Percentiles rank a stretch among this genome's conserved stretches.
These are phyloP conservation scores for Strobilomyces echinocephalus DNA, from an alignment of 768 basidiomycete species.

Conservation along the genomic window DNA sequence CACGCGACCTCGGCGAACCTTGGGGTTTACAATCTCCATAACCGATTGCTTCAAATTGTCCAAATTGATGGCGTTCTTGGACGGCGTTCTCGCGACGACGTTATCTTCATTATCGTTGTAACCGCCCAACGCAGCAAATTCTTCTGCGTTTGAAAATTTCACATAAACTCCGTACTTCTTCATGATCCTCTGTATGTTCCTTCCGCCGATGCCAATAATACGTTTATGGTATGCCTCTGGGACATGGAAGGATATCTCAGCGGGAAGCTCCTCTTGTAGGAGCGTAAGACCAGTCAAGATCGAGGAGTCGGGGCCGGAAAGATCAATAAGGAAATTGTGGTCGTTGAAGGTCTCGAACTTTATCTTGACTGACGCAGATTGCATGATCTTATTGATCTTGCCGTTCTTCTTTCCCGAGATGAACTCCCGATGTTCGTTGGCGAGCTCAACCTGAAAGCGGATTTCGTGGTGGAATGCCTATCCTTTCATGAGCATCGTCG, in stretches of 20 bases:
- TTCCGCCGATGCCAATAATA: constrained; percentile 96
- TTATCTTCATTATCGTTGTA: constrained; percentile 98
- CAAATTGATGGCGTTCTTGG: constrained; percentile 93
- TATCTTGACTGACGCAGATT: constrained; percentile 94
- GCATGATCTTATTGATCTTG: constrained; percentile 99
- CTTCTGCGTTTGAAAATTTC: constrained; percentile 97
- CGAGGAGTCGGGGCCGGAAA: constrained; percentile 78
- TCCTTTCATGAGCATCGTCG: neutral
- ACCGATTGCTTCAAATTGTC: constrained; percentile 94
- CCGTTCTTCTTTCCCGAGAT: constrained; percentile 99
- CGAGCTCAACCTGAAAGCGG: constrained; percentile 95
- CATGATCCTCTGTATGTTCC: constrained; percentile 99
- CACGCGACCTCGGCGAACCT: constrained; percentile 48
- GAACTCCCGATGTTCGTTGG: constrained; percentile 97
- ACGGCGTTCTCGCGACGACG: constrained; percentile 95
- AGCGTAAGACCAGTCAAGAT: constrained; percentile 84
- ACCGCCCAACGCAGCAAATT: constrained; percentile 90
- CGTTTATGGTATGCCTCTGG: constrained; percentile 98
- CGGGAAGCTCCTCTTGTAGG: constrained; percentile 95
- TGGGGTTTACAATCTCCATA: constrained; percentile 96
- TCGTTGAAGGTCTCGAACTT: constrained; percentile 99
- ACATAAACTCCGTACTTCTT: constrained; percentile 99
- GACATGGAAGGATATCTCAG: constrained; percentile 97
- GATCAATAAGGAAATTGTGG: constrained; percentile 90
- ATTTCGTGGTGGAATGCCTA: constrained; percentile 96